A percentile compares a stretch with the other conserved stretches of the same genome.
Conservation (phyloP, 2,329 filamentous ascomycete species). For the Trichoderma sp. region DNA sequence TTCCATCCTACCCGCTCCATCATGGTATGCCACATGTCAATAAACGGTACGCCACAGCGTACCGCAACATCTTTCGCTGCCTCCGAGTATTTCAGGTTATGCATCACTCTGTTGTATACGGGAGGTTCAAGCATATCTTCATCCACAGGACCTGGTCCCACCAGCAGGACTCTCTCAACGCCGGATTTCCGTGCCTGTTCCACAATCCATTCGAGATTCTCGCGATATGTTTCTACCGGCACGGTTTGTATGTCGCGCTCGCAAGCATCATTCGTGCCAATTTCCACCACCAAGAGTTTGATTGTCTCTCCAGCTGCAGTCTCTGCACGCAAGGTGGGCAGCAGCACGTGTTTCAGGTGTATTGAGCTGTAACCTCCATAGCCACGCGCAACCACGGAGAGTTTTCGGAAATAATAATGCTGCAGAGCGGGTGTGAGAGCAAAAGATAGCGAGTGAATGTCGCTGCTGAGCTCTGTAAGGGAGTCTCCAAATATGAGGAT, state of each 20-base stretch:
- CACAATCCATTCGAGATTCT: conserved; percentile 1
- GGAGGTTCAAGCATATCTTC: conserved; percentile 4
- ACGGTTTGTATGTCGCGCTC: conserved; percentile 8
- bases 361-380: conserved; percentile 14
- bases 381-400: neutral
- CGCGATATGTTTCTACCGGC: neutral
- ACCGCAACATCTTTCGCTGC: neutral
- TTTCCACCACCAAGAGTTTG: neutral
- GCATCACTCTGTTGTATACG: neutral
- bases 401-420: conserved; percentile 10
- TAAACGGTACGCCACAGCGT: neutral
- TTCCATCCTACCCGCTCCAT: neutral
- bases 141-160: conserved; percentile 3
- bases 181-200: neutral
- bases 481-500: neutral
- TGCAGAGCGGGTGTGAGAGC: conserved; percentile 8
- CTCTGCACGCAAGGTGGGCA: conserved; percentile 1
- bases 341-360: conserved; percentile 3
- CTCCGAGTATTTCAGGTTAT: neutral
- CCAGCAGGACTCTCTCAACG: conserved; percentile 4
- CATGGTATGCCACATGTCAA: conserved; percentile 5
- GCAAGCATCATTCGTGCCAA: neutral
- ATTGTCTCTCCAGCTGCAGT: conserved; percentile 13
- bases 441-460: neutral
- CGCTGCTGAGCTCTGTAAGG: conserved; percentile 9